Percentiles rank a stretch among this genome's conserved stretches.
Evolutionary conservation across 805 yeast species (phyloP).

Genomic region (Vanderwaltozyma polyspora): DNA sequence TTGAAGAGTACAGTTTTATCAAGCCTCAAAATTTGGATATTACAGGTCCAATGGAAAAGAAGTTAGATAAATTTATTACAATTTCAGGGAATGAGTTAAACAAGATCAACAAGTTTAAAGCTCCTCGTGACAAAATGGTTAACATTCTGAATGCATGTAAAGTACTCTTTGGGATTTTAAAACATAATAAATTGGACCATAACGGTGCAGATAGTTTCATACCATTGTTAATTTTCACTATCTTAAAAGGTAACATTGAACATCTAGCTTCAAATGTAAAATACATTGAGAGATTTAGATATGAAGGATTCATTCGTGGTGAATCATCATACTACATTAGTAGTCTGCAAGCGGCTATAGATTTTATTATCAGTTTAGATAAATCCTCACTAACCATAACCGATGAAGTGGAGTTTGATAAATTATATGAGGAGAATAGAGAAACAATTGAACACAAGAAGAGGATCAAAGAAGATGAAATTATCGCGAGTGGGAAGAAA

Average conservation of each 20-base stretch:
- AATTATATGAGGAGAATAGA: slow-evolving; percentile 35
- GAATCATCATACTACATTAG: slow-evolving; percentile 88
- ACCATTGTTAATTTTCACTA: slow-evolving; percentile 76
- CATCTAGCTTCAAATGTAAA: slow-evolving; percentile 66
- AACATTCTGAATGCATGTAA: slow-evolving; percentile 88
- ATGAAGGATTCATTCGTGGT: slow-evolving; percentile 63
- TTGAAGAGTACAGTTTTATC: slow-evolving; percentile 60
- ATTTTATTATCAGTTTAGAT: slow-evolving; percentile 57
- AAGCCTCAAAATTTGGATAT: slow-evolving; percentile 70
- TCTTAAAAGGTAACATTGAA: slow-evolving; percentile 55
- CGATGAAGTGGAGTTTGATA: slow-evolving; percentile 47
- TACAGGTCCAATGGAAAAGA: slow-evolving; percentile 37
- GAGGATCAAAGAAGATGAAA: slow-evolving; percentile 7
- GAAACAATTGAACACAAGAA: slow-evolving; percentile 27
- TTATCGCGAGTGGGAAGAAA: neutral
- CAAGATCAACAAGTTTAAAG: slow-evolving; percentile 72
- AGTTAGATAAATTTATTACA: slow-evolving; percentile 42
- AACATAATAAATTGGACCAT: slow-evolving; percentile 47
- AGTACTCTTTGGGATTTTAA: slow-evolving; percentile 77
- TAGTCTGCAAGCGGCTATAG: slow-evolving; percentile 80
- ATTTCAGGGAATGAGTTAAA: slow-evolving; percentile 65
- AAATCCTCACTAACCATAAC: slow-evolving; percentile 47
- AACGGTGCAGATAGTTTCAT: slow-evolving; percentile 91
- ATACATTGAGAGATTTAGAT: slow-evolving; percentile 78
- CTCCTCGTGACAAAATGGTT: slow-evolving; percentile 90